Percentiles rank a stretch among this genome's conserved stretches.
These are phyloP conservation scores for Ophiostoma australiae DNA, from an alignment of 2,329 filamentous ascomycete genomes.

Conservation along the genomic window DNA sequence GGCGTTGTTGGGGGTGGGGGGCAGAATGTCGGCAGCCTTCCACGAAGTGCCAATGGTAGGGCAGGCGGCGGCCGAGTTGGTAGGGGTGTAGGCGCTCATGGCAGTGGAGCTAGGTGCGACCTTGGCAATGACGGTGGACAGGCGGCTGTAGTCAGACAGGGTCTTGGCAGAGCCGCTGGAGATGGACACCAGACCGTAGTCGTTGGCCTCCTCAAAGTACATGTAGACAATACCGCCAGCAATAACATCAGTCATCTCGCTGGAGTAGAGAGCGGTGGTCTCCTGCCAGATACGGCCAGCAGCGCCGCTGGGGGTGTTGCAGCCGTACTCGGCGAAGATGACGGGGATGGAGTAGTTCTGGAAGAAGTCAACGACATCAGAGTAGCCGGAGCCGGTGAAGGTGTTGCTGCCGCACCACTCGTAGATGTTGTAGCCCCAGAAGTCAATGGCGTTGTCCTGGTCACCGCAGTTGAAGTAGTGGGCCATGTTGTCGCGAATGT, in stretches of 20 bases:
- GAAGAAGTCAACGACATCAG: constrained; percentile 81
- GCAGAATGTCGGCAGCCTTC: constrained; percentile 66
- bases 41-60: constrained; percentile 62
- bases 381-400: constrained; percentile 72
- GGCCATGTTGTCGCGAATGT: constrained; percentile 75
- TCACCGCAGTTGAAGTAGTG: constrained; percentile 92
- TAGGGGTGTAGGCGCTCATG: constrained; percentile 64
- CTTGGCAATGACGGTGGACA: constrained; percentile 64
- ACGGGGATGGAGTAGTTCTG: constrained; percentile 82
- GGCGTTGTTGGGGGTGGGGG: constrained; percentile 70
- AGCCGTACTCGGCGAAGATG: constrained; percentile 99
- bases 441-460: constrained; percentile 68
- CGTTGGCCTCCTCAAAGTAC: constrained; percentile 88
- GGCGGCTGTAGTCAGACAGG: constrained; percentile 67
- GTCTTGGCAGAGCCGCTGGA: constrained; percentile 54
- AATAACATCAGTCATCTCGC: constrained; percentile 79
- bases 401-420: constrained; percentile 91
- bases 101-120: constrained; percentile 62
- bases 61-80: constrained; percentile 67
- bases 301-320: constrained; percentile 62
- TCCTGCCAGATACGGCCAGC: constrained; percentile 77
- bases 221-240: constrained; percentile 98
- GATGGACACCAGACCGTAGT: constrained; percentile 74
- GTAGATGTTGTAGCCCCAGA: constrained; percentile 99
- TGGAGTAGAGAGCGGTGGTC: constrained; percentile 72